These are phyloP conservation scores for Aspergillus glaucus DNA, from an alignment of 2,329 filamentous ascomycete species.

Conservation along the genomic window DNA sequence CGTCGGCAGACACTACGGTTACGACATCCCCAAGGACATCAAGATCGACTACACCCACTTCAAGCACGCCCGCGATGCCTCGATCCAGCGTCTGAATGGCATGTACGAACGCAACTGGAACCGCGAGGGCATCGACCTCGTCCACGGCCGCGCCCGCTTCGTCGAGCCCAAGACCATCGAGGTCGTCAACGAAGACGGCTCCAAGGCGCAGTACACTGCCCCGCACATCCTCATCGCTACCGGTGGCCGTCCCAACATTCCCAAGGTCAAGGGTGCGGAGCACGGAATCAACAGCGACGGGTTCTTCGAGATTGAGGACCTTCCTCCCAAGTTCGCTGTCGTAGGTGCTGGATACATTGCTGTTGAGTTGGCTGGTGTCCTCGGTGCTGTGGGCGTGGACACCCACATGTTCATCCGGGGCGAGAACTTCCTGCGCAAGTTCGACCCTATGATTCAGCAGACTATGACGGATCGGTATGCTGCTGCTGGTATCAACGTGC, in stretches of 20 bases:
- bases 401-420: conserved; percentile 48
- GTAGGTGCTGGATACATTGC: conserved; percentile 49
- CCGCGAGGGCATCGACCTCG: conserved; percentile 45
- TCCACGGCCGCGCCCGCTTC: conserved; percentile 45
- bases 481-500: conserved; percentile 42
- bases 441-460: conserved; percentile 48
- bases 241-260: conserved; percentile 42
- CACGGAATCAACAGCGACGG: conserved; percentile 48
- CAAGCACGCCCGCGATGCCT: conserved; percentile 43
- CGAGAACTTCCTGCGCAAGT: conserved; percentile 44
- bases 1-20: conserved; percentile 43
- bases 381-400: conserved; percentile 45
- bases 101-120: conserved; percentile 47
- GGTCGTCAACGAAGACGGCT: conserved; percentile 39
- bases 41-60: conserved; percentile 42
- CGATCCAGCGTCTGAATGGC: conserved; percentile 41
- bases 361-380: conserved; percentile 46
- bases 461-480: conserved; percentile 49
- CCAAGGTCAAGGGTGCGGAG: conserved; percentile 40
- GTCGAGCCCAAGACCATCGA: conserved; percentile 40
- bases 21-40: conserved; percentile 38
- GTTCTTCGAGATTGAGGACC: conserved; percentile 46
- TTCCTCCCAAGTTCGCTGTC: conserved; percentile 46
- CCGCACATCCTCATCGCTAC: conserved; percentile 45
- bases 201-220: conserved; percentile 35